Evolutionary conservation across 495 filamentous ascomycete genomes (phyloP).

Genomic region (Trichoderma asperelloides): DNA sequence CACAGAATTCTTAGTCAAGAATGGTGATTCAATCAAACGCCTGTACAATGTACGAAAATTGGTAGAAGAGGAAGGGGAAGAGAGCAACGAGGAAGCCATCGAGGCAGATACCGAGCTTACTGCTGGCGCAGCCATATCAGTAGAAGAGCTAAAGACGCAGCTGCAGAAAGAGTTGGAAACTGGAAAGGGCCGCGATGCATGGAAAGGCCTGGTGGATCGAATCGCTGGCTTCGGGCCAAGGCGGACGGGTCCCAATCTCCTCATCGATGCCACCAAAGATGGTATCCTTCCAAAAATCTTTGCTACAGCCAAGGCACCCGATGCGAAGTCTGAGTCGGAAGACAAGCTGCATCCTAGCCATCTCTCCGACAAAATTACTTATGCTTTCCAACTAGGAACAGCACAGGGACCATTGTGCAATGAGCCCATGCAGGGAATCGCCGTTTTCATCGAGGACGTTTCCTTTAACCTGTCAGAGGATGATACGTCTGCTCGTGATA

Average conservation of each 20-base stretch:
- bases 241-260: conserved; percentile 76
- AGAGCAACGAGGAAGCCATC: conserved; percentile 26
- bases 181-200: conserved; percentile 60
- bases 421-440: conserved; percentile 88
- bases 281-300: conserved; percentile 70
- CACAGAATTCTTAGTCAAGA: conserved; percentile 77
- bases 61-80: conserved; percentile 22
- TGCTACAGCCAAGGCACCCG: conserved; percentile 27
- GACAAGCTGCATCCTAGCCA: conserved; percentile 59
- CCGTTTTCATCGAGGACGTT: conserved; percentile 82
- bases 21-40: conserved; percentile 66
- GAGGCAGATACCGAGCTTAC: conserved; percentile 42
- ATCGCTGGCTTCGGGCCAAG: conserved; percentile 85
- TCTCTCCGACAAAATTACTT: conserved; percentile 79
- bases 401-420: conserved; percentile 83
- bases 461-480: conserved; percentile 48
- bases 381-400: conserved; percentile 92
- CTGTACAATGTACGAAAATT: conserved; percentile 57
- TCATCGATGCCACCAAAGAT: conserved; percentile 73
- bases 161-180: conserved; percentile 57
- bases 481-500: conserved; percentile 50
- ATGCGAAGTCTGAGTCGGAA: conserved; percentile 22
- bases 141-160: conserved; percentile 66
- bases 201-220: conserved; percentile 68
- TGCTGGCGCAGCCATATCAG: conserved; percentile 47